Conservation (phyloP, 108 stramenopile species). For the Discostella stelligeroides region DNA sequence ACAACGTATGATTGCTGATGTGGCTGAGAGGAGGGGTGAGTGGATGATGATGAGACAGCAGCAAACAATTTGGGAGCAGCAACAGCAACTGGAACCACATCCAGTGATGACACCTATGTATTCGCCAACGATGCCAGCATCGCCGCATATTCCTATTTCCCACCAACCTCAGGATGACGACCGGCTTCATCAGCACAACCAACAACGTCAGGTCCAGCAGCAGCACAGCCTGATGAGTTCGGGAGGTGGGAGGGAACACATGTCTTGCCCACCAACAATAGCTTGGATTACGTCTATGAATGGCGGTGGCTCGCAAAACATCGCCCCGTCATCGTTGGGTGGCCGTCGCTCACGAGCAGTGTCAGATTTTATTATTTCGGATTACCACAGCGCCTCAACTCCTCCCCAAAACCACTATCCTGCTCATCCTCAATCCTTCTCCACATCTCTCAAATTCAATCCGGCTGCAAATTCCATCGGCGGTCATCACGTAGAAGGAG, state of each 20-base stretch:
- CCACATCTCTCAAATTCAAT: no score
- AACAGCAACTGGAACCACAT: background rate
- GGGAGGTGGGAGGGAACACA: background rate
- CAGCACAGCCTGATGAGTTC: background rate
- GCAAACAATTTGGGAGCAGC: constrained; percentile 2
- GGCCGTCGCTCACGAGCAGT: constrained; percentile 22
- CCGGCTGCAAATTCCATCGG: background rate
- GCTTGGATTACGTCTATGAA: no score
- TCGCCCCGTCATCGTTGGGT: background rate
- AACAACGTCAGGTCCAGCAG: background rate
- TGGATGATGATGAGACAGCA: constrained; percentile 1
- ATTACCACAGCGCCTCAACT: constrained; percentile 34
- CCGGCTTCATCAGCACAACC: background rate
- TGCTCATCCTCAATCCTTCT: background rate
- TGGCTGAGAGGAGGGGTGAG: constrained; percentile 19
- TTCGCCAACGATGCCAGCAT: no score
- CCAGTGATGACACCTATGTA: background rate
- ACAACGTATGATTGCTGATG: constrained; percentile 25
- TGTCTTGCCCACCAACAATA: constrained; percentile 5
- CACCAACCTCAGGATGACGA: background rate
- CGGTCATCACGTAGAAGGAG: background rate
- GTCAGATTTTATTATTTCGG: constrained; percentile 45
- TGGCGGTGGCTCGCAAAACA: no score
- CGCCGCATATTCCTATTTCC: background rate
- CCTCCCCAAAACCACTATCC: constrained; percentile 15